These are phyloP conservation scores for Cercospora nicotianae DNA, from an alignment of 2,329 filamentous ascomycete genomes.

Conservation along the genomic window DNA sequence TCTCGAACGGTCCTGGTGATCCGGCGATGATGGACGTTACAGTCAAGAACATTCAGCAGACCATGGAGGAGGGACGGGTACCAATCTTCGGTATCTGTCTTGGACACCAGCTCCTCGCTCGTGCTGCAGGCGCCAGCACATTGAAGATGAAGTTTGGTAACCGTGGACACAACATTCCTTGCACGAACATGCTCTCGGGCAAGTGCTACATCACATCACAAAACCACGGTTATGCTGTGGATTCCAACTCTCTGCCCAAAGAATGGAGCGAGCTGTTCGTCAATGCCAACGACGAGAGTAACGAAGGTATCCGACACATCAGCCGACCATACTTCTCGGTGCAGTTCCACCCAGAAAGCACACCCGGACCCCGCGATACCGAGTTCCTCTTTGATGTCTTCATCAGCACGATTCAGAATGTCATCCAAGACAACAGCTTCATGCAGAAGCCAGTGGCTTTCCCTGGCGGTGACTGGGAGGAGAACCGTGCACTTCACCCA, in stretches of 20 bases:
- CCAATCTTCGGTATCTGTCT: slow-evolving; percentile 96
- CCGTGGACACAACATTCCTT: slow-evolving; percentile 96
- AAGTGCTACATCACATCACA: slow-evolving; percentile 99
- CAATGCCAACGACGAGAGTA: slow-evolving; percentile 97
- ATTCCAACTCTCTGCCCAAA: slow-evolving; percentile 69
- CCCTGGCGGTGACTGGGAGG: slow-evolving; percentile 77
- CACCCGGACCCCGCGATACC: slow-evolving; percentile 89
- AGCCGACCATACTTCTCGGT: slow-evolving; percentile 93
- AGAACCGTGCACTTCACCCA: slow-evolving; percentile 75
- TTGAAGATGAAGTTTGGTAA: slow-evolving; percentile 99
- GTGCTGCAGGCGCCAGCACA: slow-evolving; percentile 81
- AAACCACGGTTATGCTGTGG: slow-evolving; percentile 95
- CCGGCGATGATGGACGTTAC: slow-evolving; percentile 80
- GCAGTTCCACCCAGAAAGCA: slow-evolving; percentile 98
- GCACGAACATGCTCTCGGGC: slow-evolving; percentile 91
- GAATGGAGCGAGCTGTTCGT: slow-evolving; percentile 95
- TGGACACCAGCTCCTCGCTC: slow-evolving; percentile 87
- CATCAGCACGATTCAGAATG: slow-evolving; percentile 76
- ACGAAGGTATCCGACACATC: slow-evolving; percentile 91
- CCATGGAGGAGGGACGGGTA: slow-evolving; percentile 74
- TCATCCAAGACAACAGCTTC: slow-evolving; percentile 64
- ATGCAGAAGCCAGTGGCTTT: slow-evolving; percentile 77
- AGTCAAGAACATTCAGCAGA: slow-evolving; percentile 73
- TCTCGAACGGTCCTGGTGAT: slow-evolving; percentile 97
- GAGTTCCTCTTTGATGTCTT: slow-evolving; percentile 98